phyloP scores from a whole-genome alignment of 2,329 filamentous ascomycete genomes.

The Colletotrichum noveboracense region DNA sequence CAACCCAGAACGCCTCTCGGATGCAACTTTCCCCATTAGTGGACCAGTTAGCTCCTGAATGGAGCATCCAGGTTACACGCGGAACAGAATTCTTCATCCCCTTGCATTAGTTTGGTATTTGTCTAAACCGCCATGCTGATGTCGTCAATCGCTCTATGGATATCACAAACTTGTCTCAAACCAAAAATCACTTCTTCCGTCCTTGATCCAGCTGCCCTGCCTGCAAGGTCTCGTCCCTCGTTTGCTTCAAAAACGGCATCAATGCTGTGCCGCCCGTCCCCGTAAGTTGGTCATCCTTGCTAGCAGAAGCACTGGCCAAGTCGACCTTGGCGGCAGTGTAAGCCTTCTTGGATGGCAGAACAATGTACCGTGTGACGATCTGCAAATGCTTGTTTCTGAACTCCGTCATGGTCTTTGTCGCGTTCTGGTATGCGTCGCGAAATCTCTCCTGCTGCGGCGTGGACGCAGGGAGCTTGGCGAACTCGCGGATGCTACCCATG shows the following conservation, averaged over 20 bases:
- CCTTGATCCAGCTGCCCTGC: slow-evolving; percentile 35
- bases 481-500: slow-evolving; percentile 76
- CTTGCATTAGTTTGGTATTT: slow-evolving; percentile 11
- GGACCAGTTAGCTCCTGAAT: neutral
- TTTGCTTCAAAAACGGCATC: slow-evolving; percentile 89
- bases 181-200: neutral
- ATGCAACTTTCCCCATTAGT: slow-evolving; percentile 12
- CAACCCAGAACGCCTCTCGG: neutral
- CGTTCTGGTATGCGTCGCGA: slow-evolving; percentile 66
- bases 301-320: slow-evolving; percentile 49
- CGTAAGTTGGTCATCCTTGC: slow-evolving; percentile 58
- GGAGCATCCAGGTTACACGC: neutral
- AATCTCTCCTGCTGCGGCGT: slow-evolving; percentile 55
- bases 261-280: slow-evolving; percentile 89
- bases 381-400: slow-evolving; percentile 88
- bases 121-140: neutral
- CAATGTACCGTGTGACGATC: slow-evolving; percentile 90
- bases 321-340: slow-evolving; percentile 33
- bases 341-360: slow-evolving; percentile 70
- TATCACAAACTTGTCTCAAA: neutral
- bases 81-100: neutral
- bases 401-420: slow-evolving; percentile 74
- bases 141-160: neutral
- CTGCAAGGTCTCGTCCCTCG: slow-evolving; percentile 77
- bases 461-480: slow-evolving; percentile 60